Percentiles rank a stretch among this genome's conserved stretches.
phyloP scores from a whole-genome alignment of 345 rosid species.

The Citrus australasica region DNA sequence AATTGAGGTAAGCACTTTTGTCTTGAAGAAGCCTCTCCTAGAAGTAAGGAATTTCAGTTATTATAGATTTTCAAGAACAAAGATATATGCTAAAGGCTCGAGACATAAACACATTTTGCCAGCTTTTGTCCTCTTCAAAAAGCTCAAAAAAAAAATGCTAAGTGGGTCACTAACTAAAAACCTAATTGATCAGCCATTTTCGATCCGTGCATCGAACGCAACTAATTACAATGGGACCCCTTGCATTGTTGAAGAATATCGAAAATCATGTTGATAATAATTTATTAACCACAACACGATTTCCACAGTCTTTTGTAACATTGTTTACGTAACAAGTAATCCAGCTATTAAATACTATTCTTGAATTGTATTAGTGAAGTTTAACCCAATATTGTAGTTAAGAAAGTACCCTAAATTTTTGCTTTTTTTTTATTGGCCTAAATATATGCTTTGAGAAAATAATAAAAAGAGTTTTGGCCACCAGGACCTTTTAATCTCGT shows the following conservation, averaged over 20 bases:
- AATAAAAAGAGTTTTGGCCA: background rate
- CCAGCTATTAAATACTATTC: background rate
- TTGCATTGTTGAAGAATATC: conserved; percentile 14
- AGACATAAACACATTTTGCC: conserved; percentile 18
- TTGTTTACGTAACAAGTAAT: background rate
- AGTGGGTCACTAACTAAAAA: conserved; percentile 22
- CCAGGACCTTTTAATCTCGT: background rate
- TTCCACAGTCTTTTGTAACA: background rate
- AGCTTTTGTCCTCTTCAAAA: conserved; percentile 34
- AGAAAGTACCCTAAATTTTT: background rate
- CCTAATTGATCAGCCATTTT: conserved; percentile 2
- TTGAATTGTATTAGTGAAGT: background rate
- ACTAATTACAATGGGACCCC: conserved; percentile 3
- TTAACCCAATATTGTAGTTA: background rate
- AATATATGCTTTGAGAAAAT: too few species aligned
- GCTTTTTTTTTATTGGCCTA: too few species aligned
- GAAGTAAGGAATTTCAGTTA: conserved; percentile 35
- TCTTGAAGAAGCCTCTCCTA: conserved; percentile 47
- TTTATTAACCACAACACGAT: background rate
- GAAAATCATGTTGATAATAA: background rate
- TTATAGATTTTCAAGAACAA: conserved; percentile 14
- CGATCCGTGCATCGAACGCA: conserved; percentile 5
- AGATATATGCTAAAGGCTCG: conserved; percentile 21
- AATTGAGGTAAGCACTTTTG: conserved; percentile 45
- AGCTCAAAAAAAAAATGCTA: conserved; percentile 14